phyloP scores from a whole-genome alignment of 331 rosid genomes.

The Malus hybrid region DNA sequence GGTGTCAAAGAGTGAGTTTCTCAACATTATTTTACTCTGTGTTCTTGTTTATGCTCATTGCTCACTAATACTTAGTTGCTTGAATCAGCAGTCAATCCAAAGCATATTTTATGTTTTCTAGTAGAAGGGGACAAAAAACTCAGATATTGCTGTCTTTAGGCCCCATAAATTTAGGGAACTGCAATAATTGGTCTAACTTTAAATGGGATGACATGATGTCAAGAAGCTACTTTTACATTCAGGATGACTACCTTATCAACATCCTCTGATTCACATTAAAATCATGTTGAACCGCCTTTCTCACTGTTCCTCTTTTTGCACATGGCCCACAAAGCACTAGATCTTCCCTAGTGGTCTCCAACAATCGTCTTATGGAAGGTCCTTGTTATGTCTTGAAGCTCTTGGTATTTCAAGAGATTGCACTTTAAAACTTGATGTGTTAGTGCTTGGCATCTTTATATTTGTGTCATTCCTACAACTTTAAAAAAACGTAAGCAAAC shows the following conservation, averaged over 20 bases:
- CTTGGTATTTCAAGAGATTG: background rate
- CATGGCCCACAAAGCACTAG: background rate
- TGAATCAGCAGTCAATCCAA: background rate
- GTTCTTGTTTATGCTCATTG: background rate
- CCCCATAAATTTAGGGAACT: background rate
- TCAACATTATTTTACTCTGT: background rate
- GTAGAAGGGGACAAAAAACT: background rate
- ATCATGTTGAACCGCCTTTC: background rate
- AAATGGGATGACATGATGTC: background rate
- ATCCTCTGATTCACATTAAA: background rate
- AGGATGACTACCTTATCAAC: background rate
- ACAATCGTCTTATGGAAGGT: background rate
- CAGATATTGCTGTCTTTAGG: background rate
- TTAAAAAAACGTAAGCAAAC: too few species aligned
- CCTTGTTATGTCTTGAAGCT: background rate
- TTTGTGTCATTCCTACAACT: background rate
- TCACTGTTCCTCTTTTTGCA: background rate
- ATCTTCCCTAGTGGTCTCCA: background rate
- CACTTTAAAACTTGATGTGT: background rate
- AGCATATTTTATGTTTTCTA: background rate
- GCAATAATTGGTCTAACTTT: background rate
- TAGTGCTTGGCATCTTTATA: background rate
- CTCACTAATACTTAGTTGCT: background rate
- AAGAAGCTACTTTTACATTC: background rate
- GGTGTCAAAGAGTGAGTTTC: slow-evolving; percentile 61